phyloP scores from a whole-genome alignment of 1,284 basidiomycete genomes.

The Papiliotrema flavescens region DNA sequence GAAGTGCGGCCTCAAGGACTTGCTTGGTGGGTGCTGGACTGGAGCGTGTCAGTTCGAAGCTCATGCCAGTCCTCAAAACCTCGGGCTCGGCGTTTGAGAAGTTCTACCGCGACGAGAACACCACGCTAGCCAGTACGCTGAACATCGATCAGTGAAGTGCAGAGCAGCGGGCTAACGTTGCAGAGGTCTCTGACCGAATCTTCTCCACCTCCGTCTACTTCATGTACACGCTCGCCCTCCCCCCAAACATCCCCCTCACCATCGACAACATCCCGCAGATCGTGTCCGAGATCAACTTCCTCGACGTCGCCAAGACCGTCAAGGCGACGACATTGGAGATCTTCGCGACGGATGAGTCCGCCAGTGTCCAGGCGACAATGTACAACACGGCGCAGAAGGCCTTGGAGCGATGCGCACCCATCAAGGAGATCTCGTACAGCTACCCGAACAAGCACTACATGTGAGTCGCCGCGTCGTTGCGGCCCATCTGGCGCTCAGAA shows the following conservation, averaged over 20 bases:
- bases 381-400: conserved; percentile 82
- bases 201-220: conserved; percentile 80
- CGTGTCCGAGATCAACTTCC: conserved; percentile 39
- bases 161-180: too few species aligned
- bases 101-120: conserved; percentile 83
- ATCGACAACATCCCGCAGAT: conserved; percentile 54
- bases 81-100: conserved; percentile 80
- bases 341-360: conserved; percentile 84
- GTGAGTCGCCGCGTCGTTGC: conserved; percentile 39
- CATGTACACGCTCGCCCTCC: conserved; percentile 60
- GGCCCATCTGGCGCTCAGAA: neutral
- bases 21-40: conserved; percentile 60
- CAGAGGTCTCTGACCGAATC: conserved; percentile 75
- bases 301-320: conserved; percentile 56
- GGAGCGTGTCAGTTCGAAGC: neutral
- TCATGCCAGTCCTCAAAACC: conserved; percentile 72
- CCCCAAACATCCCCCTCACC: conserved; percentile 52
- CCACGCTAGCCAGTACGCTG: conserved; percentile 58
- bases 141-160: neutral
- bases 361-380: conserved; percentile 84
- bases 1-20: conserved; percentile 66
- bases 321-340: conserved; percentile 68
- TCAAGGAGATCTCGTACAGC: conserved; percentile 66
- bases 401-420: conserved; percentile 61
- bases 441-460: conserved; percentile 95